Base-by-base conservation (phyloP, 345 rosid species). In the Eucalyptus viminalis region DNA sequence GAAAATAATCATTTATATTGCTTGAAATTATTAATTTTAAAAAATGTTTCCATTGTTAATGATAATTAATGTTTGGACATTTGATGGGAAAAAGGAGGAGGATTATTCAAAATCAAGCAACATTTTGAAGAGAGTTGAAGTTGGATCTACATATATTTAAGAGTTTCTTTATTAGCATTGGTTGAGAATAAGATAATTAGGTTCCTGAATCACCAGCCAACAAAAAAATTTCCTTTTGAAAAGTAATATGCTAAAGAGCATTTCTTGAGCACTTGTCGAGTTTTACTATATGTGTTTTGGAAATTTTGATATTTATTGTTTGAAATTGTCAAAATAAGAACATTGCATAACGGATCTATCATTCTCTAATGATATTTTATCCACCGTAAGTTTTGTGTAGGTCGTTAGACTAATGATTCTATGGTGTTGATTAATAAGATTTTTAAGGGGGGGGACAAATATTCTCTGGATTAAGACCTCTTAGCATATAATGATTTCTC, bases 21-120 rank as follows among this genome's bases (percentile, higher is more conserved):
- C 31, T 5, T n/a, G 6, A n/a, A 0, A n/a, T n/a, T 14, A 14
- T n/a, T n/a, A n/a, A 15, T 15, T 65, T 2, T 0, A 15, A 65
- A 65, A n/a, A 14, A 15, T 65, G 9, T 14, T 14, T n/a, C 4
- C 0, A n/a, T 2, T n/a, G 9, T n/a, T 7, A 14, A 65, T 15
- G 4, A n/a, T n/a, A 15, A 65, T 65, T 65, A 3, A 4, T 65
- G 11, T 65, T 16, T 65, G 31, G 21, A n/a, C 10, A n/a, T 14
- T 65, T n/a, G 13, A 56, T 56, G 27, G 62, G 21, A n/a, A n/a
- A 14, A n/a, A 65, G 21, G 6, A 65, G 72, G 72, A n/a, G 19
- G 37, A 65, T 65, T n/a, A 65, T n/a, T 65, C 9, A 0, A 62
- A 62, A 62, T 13, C 5, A 7, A 1, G 10, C 76, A 65, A 65